Base-by-base conservation (phyloP, 345 rosid species). In the Salix arbutifolia region DNA sequence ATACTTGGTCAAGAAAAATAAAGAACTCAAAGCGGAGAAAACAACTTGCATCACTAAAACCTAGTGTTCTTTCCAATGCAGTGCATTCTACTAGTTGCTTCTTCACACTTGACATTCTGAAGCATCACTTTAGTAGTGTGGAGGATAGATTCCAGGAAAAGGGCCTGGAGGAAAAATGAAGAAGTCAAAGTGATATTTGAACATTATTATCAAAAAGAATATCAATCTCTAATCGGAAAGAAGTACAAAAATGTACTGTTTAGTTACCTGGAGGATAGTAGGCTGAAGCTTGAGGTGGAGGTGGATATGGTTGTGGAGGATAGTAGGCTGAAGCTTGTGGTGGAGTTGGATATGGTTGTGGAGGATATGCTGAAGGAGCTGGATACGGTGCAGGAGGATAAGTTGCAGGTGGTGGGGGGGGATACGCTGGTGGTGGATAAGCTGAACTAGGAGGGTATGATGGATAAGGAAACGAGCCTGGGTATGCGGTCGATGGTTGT, bases 101-200 rank as follows among this genome's bases (percentile, higher is more conserved):
- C 65, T 56, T 73, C 52, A 13, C 71, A 23, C 37, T 18, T 25
- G 46, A 42, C 10, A 25, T 30, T 28, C 48, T 16, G 17, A 52
- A 79, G 79, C 65, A 77, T 28, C 66, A 12, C 67, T 79, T 77
- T 72, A 91, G 85, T 92, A 88, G 7, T 61, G 85, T 1, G 91
- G 90, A 23, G 93, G 90, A 81, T 86, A 87, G 26, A 61, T 70
- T 67, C 97, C 91, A 16, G 85, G 87, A 67, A 76, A 87, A 71
- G 90, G 89, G 83, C 88, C 95, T 88, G 84, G 65, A 70, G 48
- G 46, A 5, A 5, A 35, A 30, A 67, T 70, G 67, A 46, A 67
- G 14, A 73, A 26, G 26, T 12, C 12, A 12, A 58, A 58, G 12
- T 30, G 62, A 69, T 70, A 26, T 66, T 37, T 71, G 25, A 68